These are phyloP conservation scores for Phytopythium ostracodes DNA, from an alignment of 352 stramenopile genomes.

Conservation along the genomic window DNA sequence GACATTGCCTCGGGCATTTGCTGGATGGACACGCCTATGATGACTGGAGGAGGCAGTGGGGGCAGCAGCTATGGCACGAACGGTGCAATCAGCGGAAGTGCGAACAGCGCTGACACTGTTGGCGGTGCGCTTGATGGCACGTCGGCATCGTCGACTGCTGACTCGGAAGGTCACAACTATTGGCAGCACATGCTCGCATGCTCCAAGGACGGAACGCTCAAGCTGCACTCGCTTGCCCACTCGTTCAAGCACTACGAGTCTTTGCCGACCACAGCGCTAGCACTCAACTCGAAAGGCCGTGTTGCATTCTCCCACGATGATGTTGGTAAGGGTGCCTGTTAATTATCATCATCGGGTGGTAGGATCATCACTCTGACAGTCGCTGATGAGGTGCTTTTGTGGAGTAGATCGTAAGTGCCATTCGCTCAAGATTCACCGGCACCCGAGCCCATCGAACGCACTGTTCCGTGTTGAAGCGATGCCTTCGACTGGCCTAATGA, in stretches of 20 bases:
- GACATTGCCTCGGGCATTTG: slow-evolving; percentile 82
- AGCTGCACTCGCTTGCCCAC: slow-evolving; percentile 81
- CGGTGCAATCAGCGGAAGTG: background rate
- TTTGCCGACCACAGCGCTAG: slow-evolving; percentile 62
- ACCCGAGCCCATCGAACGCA: slow-evolving; percentile 51
- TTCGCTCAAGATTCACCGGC: slow-evolving; percentile 78
- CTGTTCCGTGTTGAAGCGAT: slow-evolving; percentile 58
- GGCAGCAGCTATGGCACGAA: slow-evolving; percentile 8
- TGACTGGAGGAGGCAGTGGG: slow-evolving; percentile 2
- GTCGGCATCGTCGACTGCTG: slow-evolving; percentile 14
- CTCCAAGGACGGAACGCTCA: slow-evolving; percentile 84
- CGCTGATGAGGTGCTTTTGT: background rate
- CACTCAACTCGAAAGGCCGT: slow-evolving; percentile 77
- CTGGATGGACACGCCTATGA: slow-evolving; percentile 79
- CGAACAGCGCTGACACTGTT: too few species aligned
- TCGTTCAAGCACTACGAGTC: slow-evolving; percentile 81
- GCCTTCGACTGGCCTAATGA: slow-evolving; percentile 4
- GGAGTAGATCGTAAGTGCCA: slow-evolving; percentile 74
- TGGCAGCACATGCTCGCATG: slow-evolving; percentile 89
- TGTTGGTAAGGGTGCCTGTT: slow-evolving; percentile 44
- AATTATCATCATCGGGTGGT: background rate
- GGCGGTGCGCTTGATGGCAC: background rate
- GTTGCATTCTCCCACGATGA: slow-evolving; percentile 81
- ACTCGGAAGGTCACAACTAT: slow-evolving; percentile 73
- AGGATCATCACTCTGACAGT: background rate